Evolutionary conservation across 305 asterid genomes (phyloP), one percentile per base, ranked within the genome.

Genomic region (Plantago coronopus): DNA sequence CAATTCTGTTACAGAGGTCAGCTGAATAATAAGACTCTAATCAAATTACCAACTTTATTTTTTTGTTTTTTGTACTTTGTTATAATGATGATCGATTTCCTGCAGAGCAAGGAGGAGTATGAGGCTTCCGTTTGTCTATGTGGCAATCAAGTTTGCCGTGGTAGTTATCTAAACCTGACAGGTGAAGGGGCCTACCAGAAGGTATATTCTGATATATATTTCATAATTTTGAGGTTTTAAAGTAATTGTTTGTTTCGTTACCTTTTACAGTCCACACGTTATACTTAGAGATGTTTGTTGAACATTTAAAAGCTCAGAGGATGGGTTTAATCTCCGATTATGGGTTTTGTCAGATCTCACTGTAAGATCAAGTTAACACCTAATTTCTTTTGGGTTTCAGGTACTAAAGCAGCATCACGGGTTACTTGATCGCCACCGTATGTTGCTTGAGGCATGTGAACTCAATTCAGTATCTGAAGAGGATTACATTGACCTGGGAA

Each of bases 41-140:
- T 59, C 46, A 40, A 54, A 15, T 48, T 40, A 1, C 31, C 15
- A 50, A 11, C 5, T 59, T 21, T 47, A 60, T 65, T 62, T 56
- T 51, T 55, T 50, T n/a, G n/a, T n/a, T n/a, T n/a, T n/a, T n/a
- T n/a, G 27, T 11, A 17, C 58, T 45, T 51, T 18, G 46, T 68
- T 70, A 45, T 21, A 74, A 49, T 38, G 44, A 74, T 63, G 48
- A 25, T 69, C 65, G 48, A 55, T 64, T 73, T 63, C 53, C 74
- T 79, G 68, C 93, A 94, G 99, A 94, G 99, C 67, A 94, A 94
- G 81, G 95, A 94, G 79, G 99, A 94, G 79, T 86, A 86, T 65
- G 99, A 94, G 78, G 99, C 97, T 65, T 90, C 99, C 56, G 99
- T 94, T 63, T 94, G 99, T 64, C 74, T 94, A 69, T 94, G 99